Percentiles rank a stretch among this genome's conserved stretches.
Conservation (phyloP, 2,329 filamentous ascomycete species). For the Aspergillus fijiensis region DNA sequence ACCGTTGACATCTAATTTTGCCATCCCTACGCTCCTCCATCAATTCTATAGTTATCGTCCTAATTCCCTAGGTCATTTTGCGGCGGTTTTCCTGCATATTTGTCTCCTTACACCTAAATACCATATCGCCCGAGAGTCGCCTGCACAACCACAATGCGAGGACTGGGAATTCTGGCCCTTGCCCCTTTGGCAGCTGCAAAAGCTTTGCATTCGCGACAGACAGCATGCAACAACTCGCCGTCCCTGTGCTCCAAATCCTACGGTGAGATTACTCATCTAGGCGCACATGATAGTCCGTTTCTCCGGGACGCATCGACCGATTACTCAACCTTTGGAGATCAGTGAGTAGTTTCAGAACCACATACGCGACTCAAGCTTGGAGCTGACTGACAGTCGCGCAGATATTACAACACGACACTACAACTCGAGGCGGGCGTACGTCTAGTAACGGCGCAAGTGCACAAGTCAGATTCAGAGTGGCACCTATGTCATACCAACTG, state of each 20-base stretch:
- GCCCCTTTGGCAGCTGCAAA: conserved; percentile 31
- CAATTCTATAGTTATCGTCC: not conserved
- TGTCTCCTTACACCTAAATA: not conserved
- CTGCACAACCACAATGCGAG: conserved; percentile 27
- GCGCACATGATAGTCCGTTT: conserved; percentile 73
- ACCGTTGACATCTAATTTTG: not conserved
- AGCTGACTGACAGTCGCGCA: conserved; percentile 18
- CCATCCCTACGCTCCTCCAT: too few species aligned
- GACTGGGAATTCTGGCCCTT: conserved; percentile 30
- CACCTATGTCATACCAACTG: conserved; percentile 71
- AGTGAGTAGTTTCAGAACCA: conserved; percentile 48
- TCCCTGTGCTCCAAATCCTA: conserved; percentile 69
- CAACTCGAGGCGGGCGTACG: conserved; percentile 71
- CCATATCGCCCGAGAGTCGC: not conserved
- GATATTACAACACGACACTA: conserved; percentile 64
- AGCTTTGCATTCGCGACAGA: conserved; percentile 32
- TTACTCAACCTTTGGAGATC: conserved; percentile 67
- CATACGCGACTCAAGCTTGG: not conserved
- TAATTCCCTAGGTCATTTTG: not conserved
- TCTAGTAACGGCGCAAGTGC: conserved; percentile 70
- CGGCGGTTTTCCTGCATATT: not conserved
- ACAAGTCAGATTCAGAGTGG: conserved; percentile 59
- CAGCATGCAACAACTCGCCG: conserved; percentile 79
- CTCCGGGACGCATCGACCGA: conserved; percentile 62
- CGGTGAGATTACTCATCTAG: conserved; percentile 74